phyloP scores from a whole-genome alignment of 345 rosid species.

The Erodium maritimum region DNA sequence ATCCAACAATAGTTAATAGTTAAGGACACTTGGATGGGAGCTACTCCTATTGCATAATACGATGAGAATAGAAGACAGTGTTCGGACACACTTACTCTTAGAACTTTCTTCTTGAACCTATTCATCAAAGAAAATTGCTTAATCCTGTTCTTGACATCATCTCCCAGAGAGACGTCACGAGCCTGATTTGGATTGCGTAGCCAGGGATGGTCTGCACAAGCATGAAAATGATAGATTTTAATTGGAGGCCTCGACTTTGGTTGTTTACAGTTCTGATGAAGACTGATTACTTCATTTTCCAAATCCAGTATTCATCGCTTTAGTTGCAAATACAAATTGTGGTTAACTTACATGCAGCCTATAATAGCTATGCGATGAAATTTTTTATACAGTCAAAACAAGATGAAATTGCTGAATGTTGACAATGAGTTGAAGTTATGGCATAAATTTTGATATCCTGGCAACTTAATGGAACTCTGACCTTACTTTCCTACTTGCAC shows the following conservation, averaged over 20 bases:
- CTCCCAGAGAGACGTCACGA: slow-evolving; percentile 60
- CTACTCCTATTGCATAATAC: neutral
- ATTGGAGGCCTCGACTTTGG: neutral
- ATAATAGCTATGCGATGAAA: too few species aligned
- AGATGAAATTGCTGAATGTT: too few species aligned
- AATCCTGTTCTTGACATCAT: slow-evolving; percentile 60
- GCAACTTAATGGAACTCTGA: too few species aligned
- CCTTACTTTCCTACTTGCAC: too few species aligned
- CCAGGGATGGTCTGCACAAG: slow-evolving; percentile 65
- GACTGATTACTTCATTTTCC: neutral
- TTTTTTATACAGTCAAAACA: too few species aligned
- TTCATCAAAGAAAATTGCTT: slow-evolving; percentile 82
- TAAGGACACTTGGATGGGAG: too few species aligned
- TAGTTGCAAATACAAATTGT: too few species aligned
- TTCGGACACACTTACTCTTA: slow-evolving; percentile 32
- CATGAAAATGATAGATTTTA: neutral
- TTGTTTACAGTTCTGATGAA: neutral
- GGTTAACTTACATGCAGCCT: too few species aligned
- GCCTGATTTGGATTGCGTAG: slow-evolving; percentile 47
- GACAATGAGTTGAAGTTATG: too few species aligned
- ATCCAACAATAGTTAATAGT: neutral
- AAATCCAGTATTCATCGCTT: neutral
- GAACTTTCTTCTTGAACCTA: slow-evolving; percentile 88
- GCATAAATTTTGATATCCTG: too few species aligned
- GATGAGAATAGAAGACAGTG: too few species aligned